phyloP scores from a whole-genome alignment of 345 rosid species.

The Psidium guajava region DNA sequence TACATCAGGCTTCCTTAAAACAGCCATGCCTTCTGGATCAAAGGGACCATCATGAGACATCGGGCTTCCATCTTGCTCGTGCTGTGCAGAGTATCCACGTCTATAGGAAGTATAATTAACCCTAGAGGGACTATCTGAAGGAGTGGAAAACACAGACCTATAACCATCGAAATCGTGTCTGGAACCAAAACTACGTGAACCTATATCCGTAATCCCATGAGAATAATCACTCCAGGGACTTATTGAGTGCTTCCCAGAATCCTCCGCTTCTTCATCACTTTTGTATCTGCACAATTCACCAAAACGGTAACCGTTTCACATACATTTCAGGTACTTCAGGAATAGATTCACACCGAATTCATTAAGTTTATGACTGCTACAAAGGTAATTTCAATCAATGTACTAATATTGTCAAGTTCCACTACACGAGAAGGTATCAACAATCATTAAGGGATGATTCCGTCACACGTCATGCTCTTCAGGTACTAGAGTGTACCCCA shows the following conservation, averaged over 20 bases:
- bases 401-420: background rate
- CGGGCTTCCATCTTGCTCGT: constrained; percentile 51
- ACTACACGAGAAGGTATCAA: background rate
- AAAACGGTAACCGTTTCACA: background rate
- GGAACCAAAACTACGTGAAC: constrained; percentile 73
- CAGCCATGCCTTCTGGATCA: constrained; percentile 40
- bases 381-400: background rate
- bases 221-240: constrained; percentile 60
- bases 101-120: constrained; percentile 68
- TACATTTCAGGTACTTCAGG: background rate
- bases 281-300: constrained; percentile 23
- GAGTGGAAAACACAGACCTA: constrained; percentile 72
- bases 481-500: background rate
- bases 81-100: constrained; percentile 64
- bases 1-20: constrained; percentile 39
- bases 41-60: constrained; percentile 34
- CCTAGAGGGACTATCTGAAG: constrained; percentile 85
- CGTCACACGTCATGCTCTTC: background rate
- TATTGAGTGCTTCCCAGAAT: constrained; percentile 40
- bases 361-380: background rate
- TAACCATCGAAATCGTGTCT: constrained; percentile 60
- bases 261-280: constrained; percentile 70
- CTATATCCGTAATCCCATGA: constrained; percentile 61
- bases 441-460: background rate
- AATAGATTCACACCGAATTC: background rate